Conservation (phyloP, 1,284 basidiomycete genomes). For the Leccinum huronense region DNA sequence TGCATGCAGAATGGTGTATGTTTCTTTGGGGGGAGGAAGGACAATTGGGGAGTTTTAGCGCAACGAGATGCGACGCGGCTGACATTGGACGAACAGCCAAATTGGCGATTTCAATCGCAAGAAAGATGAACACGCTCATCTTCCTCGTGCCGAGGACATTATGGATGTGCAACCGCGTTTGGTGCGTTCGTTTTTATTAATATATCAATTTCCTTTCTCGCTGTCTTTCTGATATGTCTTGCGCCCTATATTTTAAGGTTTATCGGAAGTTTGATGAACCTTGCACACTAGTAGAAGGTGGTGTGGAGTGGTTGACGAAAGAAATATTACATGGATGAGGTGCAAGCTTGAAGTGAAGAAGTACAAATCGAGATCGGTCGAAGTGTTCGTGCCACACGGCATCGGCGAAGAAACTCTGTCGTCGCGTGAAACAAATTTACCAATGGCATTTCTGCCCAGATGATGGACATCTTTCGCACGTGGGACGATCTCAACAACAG, state of each 20-base stretch:
- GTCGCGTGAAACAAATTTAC: too few species aligned
- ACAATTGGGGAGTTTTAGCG: neutral
- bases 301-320: too few species aligned
- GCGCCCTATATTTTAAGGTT: slow-evolving; percentile 64
- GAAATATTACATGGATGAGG: too few species aligned
- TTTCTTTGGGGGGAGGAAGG: neutral
- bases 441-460: too few species aligned
- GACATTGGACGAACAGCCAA: slow-evolving; percentile 59
- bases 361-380: too few species aligned
- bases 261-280: slow-evolving; percentile 67
- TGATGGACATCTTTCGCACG: too few species aligned
- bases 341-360: too few species aligned
- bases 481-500: too few species aligned
- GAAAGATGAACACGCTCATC: neutral
- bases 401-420: too few species aligned
- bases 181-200: slow-evolving; percentile 44
- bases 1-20: slow-evolving; percentile 84
- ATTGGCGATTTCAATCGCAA: slow-evolving; percentile 78
- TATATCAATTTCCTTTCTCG: neutral
- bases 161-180: slow-evolving; percentile 80
- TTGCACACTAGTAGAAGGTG: slow-evolving; percentile 37
- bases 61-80: neutral
- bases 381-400: too few species aligned
- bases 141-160: neutral
- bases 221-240: neutral